These are phyloP conservation scores for Leishmania gerbilli DNA, from an alignment of 208 protist genomes.

Conservation along the genomic window DNA sequence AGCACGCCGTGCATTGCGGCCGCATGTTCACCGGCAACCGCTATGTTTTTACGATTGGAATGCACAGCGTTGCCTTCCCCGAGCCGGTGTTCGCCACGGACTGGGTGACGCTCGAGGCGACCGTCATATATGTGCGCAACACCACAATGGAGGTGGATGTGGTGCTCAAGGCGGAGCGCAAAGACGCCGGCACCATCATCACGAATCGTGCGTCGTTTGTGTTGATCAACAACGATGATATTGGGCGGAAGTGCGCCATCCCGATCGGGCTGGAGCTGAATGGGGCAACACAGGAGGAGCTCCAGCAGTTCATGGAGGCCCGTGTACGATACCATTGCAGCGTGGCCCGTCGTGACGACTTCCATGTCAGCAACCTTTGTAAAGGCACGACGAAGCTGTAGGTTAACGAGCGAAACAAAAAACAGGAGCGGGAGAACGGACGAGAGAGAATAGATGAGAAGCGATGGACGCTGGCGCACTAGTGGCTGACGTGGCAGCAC, in stretches of 20 bases:
- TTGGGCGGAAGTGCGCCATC: constrained; percentile 79
- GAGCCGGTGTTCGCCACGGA: constrained; percentile 86
- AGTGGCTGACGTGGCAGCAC: not conserved
- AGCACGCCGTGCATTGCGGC: constrained; percentile 85
- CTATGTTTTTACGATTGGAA: constrained; percentile 87
- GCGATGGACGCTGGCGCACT: not conserved
- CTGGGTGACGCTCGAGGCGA: constrained; percentile 85
- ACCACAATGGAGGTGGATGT: constrained; percentile 93
- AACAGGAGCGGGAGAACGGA: not conserved
- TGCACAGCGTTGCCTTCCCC: constrained; percentile 89
- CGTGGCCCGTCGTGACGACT: constrained; percentile 34
- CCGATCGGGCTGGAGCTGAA: constrained; percentile 70
- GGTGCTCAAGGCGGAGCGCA: constrained; percentile 66
- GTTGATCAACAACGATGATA: constrained; percentile 84
- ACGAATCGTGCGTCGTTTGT: constrained; percentile 90
- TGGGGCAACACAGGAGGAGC: constrained; percentile 67
- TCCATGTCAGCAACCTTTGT: constrained; percentile 15
- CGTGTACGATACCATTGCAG: constrained; percentile 55
- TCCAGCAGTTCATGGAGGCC: constrained; percentile 71
- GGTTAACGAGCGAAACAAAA: not conserved
- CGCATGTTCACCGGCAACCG: constrained; percentile 89
- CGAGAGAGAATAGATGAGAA: not conserved
- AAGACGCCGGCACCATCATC: constrained; percentile 39
- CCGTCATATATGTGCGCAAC: constrained; percentile 87
- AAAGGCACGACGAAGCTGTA: constrained; percentile 25